These are phyloP conservation scores for Eimeria necatrix DNA, from an alignment of 169 alveolate genomes.

Conservation along the genomic window DNA sequence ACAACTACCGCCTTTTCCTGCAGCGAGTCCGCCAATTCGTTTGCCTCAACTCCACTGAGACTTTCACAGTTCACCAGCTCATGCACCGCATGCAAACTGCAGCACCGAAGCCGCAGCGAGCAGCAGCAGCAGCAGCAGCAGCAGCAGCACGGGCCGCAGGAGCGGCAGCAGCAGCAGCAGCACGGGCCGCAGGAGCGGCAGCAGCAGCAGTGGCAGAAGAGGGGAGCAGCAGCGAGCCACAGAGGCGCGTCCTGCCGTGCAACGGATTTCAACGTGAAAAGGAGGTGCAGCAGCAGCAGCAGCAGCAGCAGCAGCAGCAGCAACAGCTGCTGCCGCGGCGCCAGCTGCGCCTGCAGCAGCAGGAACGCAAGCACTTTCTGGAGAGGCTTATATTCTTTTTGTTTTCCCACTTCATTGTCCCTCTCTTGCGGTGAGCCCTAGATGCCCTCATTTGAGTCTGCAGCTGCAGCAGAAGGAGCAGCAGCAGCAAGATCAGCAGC, in stretches of 20 bases:
- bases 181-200: not conserved
- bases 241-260: not conserved
- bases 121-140: not conserved
- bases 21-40: slow-evolving; percentile 70
- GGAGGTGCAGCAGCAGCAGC: not conserved
- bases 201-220: not conserved
- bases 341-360: not conserved
- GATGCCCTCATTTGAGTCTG: not conserved
- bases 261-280: not conserved
- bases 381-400: not conserved
- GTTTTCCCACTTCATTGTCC: not conserved
- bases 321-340: not conserved
- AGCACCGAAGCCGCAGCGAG: not conserved
- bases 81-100: slow-evolving; percentile 65
- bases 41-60: slow-evolving; percentile 35
- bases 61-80: slow-evolving; percentile 57
- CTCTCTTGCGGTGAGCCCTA: slow-evolving; percentile 23
- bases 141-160: not conserved
- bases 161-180: not conserved
- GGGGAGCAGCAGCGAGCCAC: no score
- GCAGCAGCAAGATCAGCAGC: not conserved
- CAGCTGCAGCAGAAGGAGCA: not conserved
- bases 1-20: slow-evolving; percentile 39
- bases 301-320: not conserved
- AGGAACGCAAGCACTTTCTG: not conserved